Conservation (phyloP, 75 land plant genomes). For the Adiantum capillusveneris region DNA sequence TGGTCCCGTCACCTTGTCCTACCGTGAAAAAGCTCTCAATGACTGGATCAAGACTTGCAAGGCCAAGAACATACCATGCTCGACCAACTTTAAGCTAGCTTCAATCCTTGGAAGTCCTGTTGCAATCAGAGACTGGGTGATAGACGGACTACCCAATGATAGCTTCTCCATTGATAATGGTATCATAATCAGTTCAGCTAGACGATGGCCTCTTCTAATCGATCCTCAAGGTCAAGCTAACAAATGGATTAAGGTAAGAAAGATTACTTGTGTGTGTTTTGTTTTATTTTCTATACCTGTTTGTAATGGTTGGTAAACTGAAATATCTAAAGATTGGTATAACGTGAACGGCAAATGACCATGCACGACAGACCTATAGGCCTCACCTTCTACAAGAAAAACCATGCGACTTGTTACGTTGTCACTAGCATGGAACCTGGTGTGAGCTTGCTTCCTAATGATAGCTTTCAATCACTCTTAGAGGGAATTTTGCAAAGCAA, state of each 20-base stretch:
- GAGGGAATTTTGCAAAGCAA: no score
- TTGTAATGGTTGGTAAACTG: no score
- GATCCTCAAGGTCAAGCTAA: constrained; percentile 45
- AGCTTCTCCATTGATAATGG: constrained; percentile 34
- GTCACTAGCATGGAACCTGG: no score
- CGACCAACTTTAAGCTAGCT: constrained; percentile 18
- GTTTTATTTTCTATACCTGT: no score
- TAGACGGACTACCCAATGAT: constrained; percentile 39
- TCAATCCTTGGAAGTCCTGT: constrained; percentile 33
- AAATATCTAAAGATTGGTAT: no score
- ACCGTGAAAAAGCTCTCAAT: constrained; percentile 20
- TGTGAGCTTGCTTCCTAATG: no score
- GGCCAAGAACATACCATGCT: constrained; percentile 25
- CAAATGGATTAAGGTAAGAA: constrained; percentile 35
- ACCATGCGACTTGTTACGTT: no score
- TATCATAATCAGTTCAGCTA: constrained; percentile 25
- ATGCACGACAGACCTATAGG: no score
- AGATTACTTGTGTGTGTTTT: background rate
- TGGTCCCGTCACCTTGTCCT: constrained; percentile 24
- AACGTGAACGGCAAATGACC: no score
- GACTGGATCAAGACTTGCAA: constrained; percentile 19
- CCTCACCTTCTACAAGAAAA: no score
- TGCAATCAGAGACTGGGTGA: constrained; percentile 35
- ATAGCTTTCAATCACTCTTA: no score
- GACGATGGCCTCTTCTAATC: constrained; percentile 36